phyloP scores from a whole-genome alignment of 2,329 filamentous ascomycete genomes.

The Scortechinia acanthostroma region DNA sequence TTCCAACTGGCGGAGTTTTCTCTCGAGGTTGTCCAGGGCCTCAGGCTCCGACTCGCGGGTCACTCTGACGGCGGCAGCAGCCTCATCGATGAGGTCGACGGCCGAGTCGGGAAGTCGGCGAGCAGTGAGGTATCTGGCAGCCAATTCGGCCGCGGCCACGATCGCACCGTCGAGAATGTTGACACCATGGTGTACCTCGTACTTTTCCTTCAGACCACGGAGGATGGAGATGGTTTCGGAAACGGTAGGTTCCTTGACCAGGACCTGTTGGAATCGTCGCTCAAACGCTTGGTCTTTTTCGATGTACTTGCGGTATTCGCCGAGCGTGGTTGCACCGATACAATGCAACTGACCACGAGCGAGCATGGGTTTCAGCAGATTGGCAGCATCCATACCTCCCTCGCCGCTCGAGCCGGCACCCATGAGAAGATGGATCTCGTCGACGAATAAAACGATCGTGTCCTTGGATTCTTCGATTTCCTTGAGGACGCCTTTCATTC shows the following conservation, averaged over 20 bases:
- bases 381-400: slow-evolving; percentile 97
- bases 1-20: slow-evolving; percentile 80
- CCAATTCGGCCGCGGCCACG: slow-evolving; percentile 82
- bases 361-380: slow-evolving; percentile 95
- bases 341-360: slow-evolving; percentile 94
- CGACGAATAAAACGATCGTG: slow-evolving; percentile 95
- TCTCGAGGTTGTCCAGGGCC: slow-evolving; percentile 87
- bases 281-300: slow-evolving; percentile 98
- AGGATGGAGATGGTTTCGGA: slow-evolving; percentile 92
- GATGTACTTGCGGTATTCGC: slow-evolving; percentile 96
- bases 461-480: slow-evolving; percentile 92
- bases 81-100: slow-evolving; percentile 92
- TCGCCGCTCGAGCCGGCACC: slow-evolving; percentile 89
- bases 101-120: slow-evolving; percentile 90
- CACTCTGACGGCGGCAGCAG: slow-evolving; percentile 90
- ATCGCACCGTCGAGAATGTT: slow-evolving; percentile 92
- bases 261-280: slow-evolving; percentile 93
- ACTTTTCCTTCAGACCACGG: slow-evolving; percentile 95
- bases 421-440: slow-evolving; percentile 98
- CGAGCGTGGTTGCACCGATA: slow-evolving; percentile 90
- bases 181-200: slow-evolving; percentile 96
- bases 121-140: slow-evolving; percentile 85
- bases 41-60: slow-evolving; percentile 94
- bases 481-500: slow-evolving; percentile 98
- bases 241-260: slow-evolving; percentile 89